Evolutionary conservation across 371 early-diverging fungal genomes (phyloP), one percentile per base, ranked within the genome.

Genomic region (Mucor velutinosus): DNA sequence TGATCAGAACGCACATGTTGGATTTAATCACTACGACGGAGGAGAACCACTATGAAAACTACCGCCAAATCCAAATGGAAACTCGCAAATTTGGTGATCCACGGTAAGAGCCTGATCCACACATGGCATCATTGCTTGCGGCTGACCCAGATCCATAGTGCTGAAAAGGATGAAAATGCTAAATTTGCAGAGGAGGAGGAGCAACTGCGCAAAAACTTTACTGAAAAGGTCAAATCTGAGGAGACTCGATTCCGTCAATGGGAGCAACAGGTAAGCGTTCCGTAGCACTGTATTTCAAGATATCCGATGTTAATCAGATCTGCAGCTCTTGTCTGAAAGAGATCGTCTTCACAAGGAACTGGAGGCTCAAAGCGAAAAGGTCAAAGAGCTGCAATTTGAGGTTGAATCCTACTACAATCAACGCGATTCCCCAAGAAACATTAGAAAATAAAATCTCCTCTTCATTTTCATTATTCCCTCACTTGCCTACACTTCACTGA

Each of bases 131-230:
- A 30, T 30, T 2, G 5, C 30, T 30, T 30, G 29, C 7, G 14
- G 41, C 25, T 51, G 19, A 90, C 45, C 15, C 25, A 32, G 62
- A 87, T 87, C 1, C 12, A 10, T 62, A 82, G 83, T 85, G 81
- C 67, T 69, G 90, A 91, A 73, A 85, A 80, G 60, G 81, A 88
- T 47, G 92, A 94, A 72, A 96, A 94, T 82, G 88, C 89, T 67
- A 94, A 95, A 78, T 95, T 95, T 92, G 94, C 94, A 86, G 95
- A 96, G 56, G 97, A 97, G 73, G 97, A 76, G 77, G 97, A 96
- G 65, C 82, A 82, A 21, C 83, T 98, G 70, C 89, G 96, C 69
- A 91, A 92, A 75, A 88, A 92, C 58, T 96, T 97, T 77, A 94
- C 97, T 35, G 97, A 98, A 76, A 95, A 97, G 76, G 97, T 97